phyloP scores from a whole-genome alignment of 2,329 filamentous ascomycete genomes.

The Aspergillus japonicus region DNA sequence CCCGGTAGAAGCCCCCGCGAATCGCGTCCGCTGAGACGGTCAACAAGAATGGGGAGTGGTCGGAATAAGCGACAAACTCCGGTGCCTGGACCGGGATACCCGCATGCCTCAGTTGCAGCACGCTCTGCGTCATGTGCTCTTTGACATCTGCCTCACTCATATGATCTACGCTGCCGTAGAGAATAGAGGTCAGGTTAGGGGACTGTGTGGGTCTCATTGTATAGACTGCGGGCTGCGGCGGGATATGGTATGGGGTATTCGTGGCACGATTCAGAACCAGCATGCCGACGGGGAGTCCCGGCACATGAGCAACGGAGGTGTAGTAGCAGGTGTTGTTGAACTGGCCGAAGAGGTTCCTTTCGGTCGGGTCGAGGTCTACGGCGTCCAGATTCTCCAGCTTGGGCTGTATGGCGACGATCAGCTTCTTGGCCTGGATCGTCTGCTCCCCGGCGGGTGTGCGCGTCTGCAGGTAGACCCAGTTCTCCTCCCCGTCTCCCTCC shows the following conservation, averaged over 20 bases:
- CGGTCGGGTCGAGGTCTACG: conserved; percentile 33
- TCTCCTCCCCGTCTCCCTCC: background rate
- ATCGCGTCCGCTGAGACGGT: conserved; percentile 36
- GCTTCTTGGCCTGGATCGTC: conserved; percentile 36
- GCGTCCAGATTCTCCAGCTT: conserved; percentile 30
- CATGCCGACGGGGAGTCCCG: background rate
- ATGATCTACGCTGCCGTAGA: background rate
- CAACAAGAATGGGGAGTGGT: conserved; percentile 39
- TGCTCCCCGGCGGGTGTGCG: conserved; percentile 25
- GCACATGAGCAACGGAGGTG: background rate
- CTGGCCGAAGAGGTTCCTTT: conserved; percentile 21
- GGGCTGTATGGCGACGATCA: conserved; percentile 40
- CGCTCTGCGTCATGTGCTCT: background rate
- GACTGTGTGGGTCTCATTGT: background rate
- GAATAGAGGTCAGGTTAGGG: background rate
- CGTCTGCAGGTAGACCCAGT: conserved; percentile 22
- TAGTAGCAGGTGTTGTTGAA: background rate
- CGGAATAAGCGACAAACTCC: conserved; percentile 32
- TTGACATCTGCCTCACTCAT: background rate
- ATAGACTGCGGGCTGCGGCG: background rate
- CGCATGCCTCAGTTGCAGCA: background rate
- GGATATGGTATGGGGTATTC: background rate
- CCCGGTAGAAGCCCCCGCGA: conserved; percentile 41
- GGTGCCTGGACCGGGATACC: conserved; percentile 11
- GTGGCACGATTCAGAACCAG: background rate